phyloP scores from a whole-genome alignment of 129 eudicot species.

The Artemisia tridentata region DNA sequence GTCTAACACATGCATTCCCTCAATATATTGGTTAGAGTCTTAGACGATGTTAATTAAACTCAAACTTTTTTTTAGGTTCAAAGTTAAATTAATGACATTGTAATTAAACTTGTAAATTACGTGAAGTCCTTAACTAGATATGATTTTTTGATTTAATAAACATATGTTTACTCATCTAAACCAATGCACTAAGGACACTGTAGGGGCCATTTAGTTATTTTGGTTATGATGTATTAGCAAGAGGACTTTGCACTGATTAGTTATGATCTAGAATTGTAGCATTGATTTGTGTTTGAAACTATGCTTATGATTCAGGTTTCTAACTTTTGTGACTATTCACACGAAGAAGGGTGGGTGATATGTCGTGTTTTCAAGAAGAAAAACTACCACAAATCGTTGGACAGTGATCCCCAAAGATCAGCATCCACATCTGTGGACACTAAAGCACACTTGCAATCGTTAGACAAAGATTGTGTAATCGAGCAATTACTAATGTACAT shows the following conservation, averaged over 20 bases:
- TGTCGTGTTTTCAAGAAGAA: constrained; percentile 87
- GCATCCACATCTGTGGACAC: constrained; percentile 16
- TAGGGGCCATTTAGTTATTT: neutral
- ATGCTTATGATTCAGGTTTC: constrained; percentile 22
- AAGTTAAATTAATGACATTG: too few relatives aligned
- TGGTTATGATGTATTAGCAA: neutral
- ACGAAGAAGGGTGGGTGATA: constrained; percentile 87
- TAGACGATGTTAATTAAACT: too few relatives aligned
- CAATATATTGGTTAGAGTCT: too few relatives aligned
- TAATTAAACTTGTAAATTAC: too few relatives aligned
- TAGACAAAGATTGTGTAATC: constrained; percentile 30
- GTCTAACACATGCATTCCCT: neutral
- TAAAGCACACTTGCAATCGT: constrained; percentile 13
- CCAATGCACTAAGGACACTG: neutral
- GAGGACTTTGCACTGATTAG: neutral
- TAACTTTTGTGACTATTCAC: constrained; percentile 32
- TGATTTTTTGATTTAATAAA: too few relatives aligned
- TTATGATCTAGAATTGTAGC: neutral
- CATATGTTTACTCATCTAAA: too few relatives aligned
- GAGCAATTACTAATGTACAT: constrained; percentile 54
- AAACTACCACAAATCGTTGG: constrained; percentile 44
- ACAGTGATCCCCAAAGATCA: constrained; percentile 30
- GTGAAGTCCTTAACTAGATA: too few relatives aligned
- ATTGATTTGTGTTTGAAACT: neutral
- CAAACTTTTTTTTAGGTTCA: too few relatives aligned